A percentile compares a stretch with the other conserved stretches of the same genome.
Evolutionary conservation across 768 basidiomycete species (phyloP).

Genomic region (Polyporus arcularius): DNA sequence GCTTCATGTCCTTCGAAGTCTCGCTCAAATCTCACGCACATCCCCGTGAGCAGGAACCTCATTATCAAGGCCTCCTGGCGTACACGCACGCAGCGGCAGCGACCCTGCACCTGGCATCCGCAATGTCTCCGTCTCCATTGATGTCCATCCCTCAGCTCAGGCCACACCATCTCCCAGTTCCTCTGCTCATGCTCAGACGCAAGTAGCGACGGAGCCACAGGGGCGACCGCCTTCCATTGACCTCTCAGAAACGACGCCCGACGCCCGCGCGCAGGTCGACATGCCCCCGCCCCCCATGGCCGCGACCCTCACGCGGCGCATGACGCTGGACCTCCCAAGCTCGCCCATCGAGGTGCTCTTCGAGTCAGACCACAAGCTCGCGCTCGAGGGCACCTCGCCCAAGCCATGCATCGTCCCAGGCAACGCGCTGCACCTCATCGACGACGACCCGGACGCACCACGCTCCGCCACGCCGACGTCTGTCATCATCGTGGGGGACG

Average conservation of each 20-base stretch:
- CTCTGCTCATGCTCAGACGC: not conserved
- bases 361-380: slow-evolving; percentile 24
- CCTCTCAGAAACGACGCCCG: not conserved
- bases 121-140: no score
- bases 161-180: not conserved
- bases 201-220: not conserved
- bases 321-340: slow-evolving; percentile 19
- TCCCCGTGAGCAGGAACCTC: not conserved
- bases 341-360: slow-evolving; percentile 21
- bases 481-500: slow-evolving; percentile 22
- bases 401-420: slow-evolving; percentile 35
- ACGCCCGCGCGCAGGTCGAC: not conserved
- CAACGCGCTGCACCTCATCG: slow-evolving; percentile 37
- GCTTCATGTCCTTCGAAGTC: not conserved
- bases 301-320: slow-evolving; percentile 7
- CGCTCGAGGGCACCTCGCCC: slow-evolving; percentile 27
- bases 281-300: not conserved
- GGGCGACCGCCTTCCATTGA: slow-evolving; percentile 1
- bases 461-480: slow-evolving; percentile 28
- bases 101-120: not conserved
- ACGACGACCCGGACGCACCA: slow-evolving; percentile 30
- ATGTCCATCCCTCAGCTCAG: no score
- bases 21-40: not conserved
- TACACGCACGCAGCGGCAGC: not conserved
- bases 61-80: not conserved